A percentile compares a stretch with the other conserved stretches of the same genome.
Evolutionary conservation across 164 flowering plant species (phyloP).

Genomic region (Chimonanthus praecox): DNA sequence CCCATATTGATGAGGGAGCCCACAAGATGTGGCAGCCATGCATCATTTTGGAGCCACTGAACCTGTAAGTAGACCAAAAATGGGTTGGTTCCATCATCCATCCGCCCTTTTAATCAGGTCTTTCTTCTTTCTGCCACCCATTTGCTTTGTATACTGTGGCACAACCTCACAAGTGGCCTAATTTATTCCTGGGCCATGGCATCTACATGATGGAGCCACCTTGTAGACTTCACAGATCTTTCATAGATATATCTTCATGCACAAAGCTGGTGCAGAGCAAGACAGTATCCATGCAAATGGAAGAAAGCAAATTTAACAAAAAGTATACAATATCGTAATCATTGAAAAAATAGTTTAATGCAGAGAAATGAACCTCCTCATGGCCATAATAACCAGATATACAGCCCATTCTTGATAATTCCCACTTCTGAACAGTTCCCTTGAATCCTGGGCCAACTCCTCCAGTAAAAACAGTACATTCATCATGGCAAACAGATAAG

Average conservation of each 20-base stretch:
- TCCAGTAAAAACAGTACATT: constrained; percentile 73
- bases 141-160: neutral
- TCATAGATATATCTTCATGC: no score
- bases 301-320: no score
- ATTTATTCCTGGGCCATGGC: neutral
- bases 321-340: neutral
- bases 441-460: constrained; percentile 94
- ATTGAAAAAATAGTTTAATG: neutral
- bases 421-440: constrained; percentile 95
- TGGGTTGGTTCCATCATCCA: neutral
- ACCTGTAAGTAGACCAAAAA: neutral
- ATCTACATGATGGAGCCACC: no score
- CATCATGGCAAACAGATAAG: constrained; percentile 73
- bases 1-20: no score
- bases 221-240: no score
- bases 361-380: constrained; percentile 70
- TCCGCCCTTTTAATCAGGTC: neutral
- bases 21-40: neutral
- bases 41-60: neutral
- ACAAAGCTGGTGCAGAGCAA: no score
- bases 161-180: neutral
- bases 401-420: constrained; percentile 60
- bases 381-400: constrained; percentile 88
- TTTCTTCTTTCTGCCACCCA: no score
- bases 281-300: no score